Conservation (phyloP, 2,329 filamentous ascomycete genomes). For the Verruconis gallopava region DNA sequence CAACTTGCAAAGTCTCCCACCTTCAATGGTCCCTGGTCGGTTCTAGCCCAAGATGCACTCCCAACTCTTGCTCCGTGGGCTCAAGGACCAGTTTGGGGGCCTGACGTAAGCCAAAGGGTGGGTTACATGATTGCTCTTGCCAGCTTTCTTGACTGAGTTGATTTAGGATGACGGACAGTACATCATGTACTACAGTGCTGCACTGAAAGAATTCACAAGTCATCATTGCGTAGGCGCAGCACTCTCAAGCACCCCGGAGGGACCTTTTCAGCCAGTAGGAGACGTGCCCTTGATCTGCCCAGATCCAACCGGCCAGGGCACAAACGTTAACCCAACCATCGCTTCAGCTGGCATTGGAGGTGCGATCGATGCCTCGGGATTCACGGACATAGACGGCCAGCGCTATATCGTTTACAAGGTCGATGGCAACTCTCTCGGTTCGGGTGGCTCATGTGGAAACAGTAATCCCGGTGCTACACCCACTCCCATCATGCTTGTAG, state of each 20-base stretch:
- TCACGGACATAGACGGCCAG: slow-evolving; percentile 40
- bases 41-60: slow-evolving; percentile 19
- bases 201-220: slow-evolving; percentile 24
- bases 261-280: slow-evolving; percentile 39
- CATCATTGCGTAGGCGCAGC: slow-evolving; percentile 49
- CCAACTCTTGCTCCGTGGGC: slow-evolving; percentile 14
- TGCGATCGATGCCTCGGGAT: slow-evolving; percentile 50
- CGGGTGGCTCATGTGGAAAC: slow-evolving; percentile 36
- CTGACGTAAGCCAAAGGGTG: slow-evolving; percentile 18
- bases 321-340: slow-evolving; percentile 6
- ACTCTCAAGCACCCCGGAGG: slow-evolving; percentile 32
- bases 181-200: slow-evolving; percentile 47
- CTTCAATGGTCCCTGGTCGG: slow-evolving; percentile 22
- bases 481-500: slow-evolving; percentile 47
- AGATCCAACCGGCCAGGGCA: slow-evolving; percentile 16
- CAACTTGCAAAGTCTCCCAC: slow-evolving; percentile 26
- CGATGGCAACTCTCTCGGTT: slow-evolving; percentile 46
- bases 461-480: slow-evolving; percentile 26
- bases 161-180: slow-evolving; percentile 33
- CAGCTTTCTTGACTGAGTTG: not conserved
- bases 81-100: slow-evolving; percentile 21
- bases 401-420: slow-evolving; percentile 54
- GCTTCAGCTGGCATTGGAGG: slow-evolving; percentile 30
- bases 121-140: not conserved
- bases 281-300: slow-evolving; percentile 40